Base-by-base conservation (phyloP, 495 filamentous ascomycete species). In the Talaromyces wortmannii region DNA sequence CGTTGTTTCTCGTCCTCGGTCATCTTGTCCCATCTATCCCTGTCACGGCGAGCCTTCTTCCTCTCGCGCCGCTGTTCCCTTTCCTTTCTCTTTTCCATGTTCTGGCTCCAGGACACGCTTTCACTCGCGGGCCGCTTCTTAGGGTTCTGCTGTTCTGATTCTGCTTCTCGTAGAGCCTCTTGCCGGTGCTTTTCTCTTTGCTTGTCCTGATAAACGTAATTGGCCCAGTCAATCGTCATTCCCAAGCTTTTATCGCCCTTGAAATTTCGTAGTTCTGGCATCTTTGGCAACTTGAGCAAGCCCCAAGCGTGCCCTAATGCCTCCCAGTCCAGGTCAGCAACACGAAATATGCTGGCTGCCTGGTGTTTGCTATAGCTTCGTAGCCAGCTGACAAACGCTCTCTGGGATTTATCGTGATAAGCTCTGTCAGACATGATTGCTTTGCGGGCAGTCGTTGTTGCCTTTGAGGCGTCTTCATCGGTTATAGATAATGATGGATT, bases 321-420 rank as follows among this genome's bases (percentile, higher is more conserved):
- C 42, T 77, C 73, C 94, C 94, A 98, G 66, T 92, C 84, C 15
- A 96, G 75, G 63, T 94, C 89, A 7, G 76, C 64, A 4, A 92
- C 75, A 5, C 90, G 84, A 76, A 98, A 98, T 57, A 98, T 97
- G 69, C 88, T 91, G 58, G 78, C 82, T 10, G 92, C 90, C 67
- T 91, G 82, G 60, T 97, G 92, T 64, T 96, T 95, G 63, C 84
- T 87, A 68, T 97, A 96, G 55, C 88, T 85, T 61, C 88, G 83
- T 7, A 96, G 80, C 88, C 91, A 96, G 72, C 85, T 91, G 45
- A 97, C 94, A 59, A 97, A 97, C 13, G 86, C 94, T 55, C 84
- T 83, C 64, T 96, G 88, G 13, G 84, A 90, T 59, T 94, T 91
- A 55, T 97, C 91, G 66, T 92, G 85, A 12, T 95, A 67, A 10